Evolutionary conservation across 768 basidiomycete genomes (phyloP).

Genomic region (Leccinum uliginosum): DNA sequence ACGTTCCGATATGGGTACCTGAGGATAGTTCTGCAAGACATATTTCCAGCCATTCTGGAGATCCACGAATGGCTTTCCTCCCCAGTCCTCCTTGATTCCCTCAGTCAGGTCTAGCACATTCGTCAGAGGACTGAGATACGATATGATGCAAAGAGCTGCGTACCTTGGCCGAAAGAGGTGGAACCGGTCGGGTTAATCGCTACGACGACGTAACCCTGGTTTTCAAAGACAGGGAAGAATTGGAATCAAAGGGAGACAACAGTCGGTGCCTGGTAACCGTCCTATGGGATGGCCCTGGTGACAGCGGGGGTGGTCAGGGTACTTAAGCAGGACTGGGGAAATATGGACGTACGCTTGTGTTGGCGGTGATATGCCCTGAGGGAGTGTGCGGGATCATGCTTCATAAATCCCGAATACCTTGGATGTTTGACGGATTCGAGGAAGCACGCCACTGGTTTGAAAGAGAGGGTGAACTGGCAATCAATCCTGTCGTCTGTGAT

Average conservation of each 20-base stretch:
- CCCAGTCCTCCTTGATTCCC: conserved; percentile 77
- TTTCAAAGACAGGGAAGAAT: conserved; percentile 57
- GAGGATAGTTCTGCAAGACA: conserved; percentile 62
- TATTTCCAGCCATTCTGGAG: conserved; percentile 72
- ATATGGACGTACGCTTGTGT: conserved; percentile 62
- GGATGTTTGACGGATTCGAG: conserved; percentile 83
- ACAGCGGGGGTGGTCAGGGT: conserved; percentile 39
- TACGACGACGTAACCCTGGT: conserved; percentile 85
- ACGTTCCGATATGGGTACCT: conserved; percentile 37
- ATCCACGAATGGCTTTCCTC: conserved; percentile 81
- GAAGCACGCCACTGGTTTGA: conserved; percentile 4
- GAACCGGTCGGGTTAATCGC: conserved; percentile 92
- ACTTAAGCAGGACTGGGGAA: background rate
- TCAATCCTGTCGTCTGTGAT: no score
- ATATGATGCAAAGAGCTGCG: background rate
- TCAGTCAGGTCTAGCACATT: conserved; percentile 63
- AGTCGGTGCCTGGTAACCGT: conserved; percentile 65
- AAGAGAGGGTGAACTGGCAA: no score
- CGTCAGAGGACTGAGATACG: background rate
- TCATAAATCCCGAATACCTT: conserved; percentile 79
- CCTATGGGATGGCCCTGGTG: conserved; percentile 77
- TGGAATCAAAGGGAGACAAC: background rate
- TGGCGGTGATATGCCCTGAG: conserved; percentile 69
- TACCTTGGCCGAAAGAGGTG: conserved; percentile 88
- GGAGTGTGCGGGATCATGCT: conserved; percentile 83